Conservation (phyloP, 1,284 basidiomycete genomes). For the Exobasidium rhododendri region DNA sequence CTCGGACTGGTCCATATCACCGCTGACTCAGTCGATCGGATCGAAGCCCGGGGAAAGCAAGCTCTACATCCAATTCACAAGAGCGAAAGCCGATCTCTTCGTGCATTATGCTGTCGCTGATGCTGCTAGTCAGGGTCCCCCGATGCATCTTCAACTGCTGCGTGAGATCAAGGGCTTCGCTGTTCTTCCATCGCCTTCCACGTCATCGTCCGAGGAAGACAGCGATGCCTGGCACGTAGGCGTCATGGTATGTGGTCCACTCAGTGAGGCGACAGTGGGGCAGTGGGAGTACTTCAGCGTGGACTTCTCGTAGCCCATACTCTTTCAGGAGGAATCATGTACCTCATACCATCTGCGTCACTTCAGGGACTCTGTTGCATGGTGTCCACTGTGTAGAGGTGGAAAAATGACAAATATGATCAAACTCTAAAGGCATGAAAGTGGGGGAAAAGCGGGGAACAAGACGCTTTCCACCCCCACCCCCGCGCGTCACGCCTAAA, state of each 20-base stretch:
- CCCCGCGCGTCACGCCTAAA: no score
- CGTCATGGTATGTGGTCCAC: constrained; percentile 9
- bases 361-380: no score
- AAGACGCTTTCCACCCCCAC: no score
- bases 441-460: no score
- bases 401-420: no score
- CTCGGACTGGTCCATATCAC: constrained; percentile 4
- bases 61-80: constrained; percentile 6
- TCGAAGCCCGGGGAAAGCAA: background rate
- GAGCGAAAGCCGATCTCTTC: constrained; percentile 2
- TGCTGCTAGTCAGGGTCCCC: background rate
- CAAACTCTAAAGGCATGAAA: no score
- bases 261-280: background rate
- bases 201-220: background rate
- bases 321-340: no score
- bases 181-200: background rate
- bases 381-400: no score
- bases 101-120: constrained; percentile 1
- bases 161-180: constrained; percentile 9
- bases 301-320: no score
- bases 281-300: background rate
- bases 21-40: background rate
- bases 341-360: no score
- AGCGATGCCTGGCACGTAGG: background rate
- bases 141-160: background rate